A percentile compares a stretch with the other conserved stretches of the same genome.
These are phyloP conservation scores for Didymella lethalis DNA, from an alignment of 2,329 filamentous ascomycete species.

Conservation along the genomic window DNA sequence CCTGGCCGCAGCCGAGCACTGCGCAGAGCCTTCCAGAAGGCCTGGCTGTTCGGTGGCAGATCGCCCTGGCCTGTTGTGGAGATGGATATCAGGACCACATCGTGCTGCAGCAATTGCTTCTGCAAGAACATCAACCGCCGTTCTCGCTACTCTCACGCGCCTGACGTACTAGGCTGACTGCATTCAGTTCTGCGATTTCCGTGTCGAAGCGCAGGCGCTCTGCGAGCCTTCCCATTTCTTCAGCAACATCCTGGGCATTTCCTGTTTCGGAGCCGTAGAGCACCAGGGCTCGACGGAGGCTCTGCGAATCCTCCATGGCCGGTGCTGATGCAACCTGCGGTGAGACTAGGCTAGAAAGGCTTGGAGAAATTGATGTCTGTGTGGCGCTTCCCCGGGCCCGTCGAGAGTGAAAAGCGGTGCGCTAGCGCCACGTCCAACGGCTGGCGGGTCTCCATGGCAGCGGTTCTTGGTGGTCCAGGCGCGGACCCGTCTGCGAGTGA, in stretches of 20 bases:
- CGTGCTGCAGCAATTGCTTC: conserved; percentile 55
- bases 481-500: conserved; percentile 7
- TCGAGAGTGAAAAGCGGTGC: conserved; percentile 30
- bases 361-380: conserved; percentile 22
- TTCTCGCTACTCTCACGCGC: conserved; percentile 3
- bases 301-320: conserved; percentile 33
- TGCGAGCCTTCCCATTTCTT: conserved; percentile 77
- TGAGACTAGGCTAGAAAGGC: conserved; percentile 32
- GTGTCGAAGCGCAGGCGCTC: conserved; percentile 82
- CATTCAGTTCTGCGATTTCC: conserved; percentile 78
- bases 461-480: conserved; percentile 7
- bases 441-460: conserved; percentile 33
- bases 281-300: conserved; percentile 66
- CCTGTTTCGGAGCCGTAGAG: conserved; percentile 96
- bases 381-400: conserved; percentile 32
- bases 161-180: conserved; percentile 73
- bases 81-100: conserved; percentile 77
- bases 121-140: conserved; percentile 29
- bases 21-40: conserved; percentile 85
- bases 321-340: conserved; percentile 25
- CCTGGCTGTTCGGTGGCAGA: conserved; percentile 80
- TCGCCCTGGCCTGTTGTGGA: conserved; percentile 97
- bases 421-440: conserved; percentile 41
- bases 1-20: conserved; percentile 77
- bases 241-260: conserved; percentile 89